Conservation (phyloP, 257 asterid genomes). For the Ballota nigra region DNA sequence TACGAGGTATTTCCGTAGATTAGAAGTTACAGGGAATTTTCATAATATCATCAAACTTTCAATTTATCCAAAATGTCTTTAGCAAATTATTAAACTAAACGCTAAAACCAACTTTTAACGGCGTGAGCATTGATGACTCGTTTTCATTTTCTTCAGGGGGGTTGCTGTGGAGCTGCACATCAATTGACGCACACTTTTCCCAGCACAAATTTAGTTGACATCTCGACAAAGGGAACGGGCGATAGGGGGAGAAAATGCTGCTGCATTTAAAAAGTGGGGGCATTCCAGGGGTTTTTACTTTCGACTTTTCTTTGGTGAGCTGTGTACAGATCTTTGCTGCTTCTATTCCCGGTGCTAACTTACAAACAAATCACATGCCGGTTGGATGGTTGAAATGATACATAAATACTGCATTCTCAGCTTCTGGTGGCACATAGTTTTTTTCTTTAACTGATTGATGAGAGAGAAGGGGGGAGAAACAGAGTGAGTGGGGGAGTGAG, state of each 20-base stretch:
- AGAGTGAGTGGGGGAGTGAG: not conserved
- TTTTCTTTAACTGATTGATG: constrained; percentile 17
- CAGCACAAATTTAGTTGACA: constrained; percentile 1
- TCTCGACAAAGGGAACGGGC: not conserved
- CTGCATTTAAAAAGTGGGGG: not conserved
- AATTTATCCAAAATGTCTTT: too few species aligned
- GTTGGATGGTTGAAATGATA: constrained; percentile 12
- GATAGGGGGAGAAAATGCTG: constrained; percentile 12
- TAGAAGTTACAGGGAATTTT: too few species aligned
- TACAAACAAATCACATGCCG: constrained; percentile 24
- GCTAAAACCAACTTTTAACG: not conserved
- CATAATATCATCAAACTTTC: too few species aligned
- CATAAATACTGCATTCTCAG: constrained; percentile 8
- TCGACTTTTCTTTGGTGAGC: constrained; percentile 21
- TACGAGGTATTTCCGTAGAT: too few species aligned
- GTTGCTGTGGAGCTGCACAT: constrained; percentile 16
- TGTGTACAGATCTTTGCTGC: constrained; percentile 31
- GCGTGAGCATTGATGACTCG: not conserved
- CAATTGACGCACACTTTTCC: constrained; percentile 21
- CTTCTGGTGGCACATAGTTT: constrained; percentile 25
- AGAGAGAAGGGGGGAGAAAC: not conserved
- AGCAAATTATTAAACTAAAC: not conserved
- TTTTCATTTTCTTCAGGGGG: constrained; percentile 18
- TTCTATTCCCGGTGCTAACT: constrained; percentile 20
- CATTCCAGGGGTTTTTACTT: constrained; percentile 5